Evolutionary conservation across 345 rosid genomes (phyloP).

Genomic region (Sisymbrium altissimum): DNA sequence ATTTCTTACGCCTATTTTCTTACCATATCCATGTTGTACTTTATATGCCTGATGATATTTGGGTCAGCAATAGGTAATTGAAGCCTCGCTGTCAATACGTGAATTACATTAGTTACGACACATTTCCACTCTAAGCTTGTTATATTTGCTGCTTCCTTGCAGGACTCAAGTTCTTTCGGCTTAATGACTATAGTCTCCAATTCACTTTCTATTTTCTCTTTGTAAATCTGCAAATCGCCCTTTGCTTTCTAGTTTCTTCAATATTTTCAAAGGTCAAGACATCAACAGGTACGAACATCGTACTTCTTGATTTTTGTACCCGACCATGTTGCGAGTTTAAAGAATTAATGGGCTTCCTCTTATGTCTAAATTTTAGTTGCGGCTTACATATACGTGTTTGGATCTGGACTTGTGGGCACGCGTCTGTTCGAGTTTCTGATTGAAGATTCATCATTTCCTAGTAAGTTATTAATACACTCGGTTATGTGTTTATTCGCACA

Average conservation of each 20-base stretch:
- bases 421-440: slow-evolving; percentile 65
- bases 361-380: slow-evolving; percentile 44
- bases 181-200: slow-evolving; percentile 76
- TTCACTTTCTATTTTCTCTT: slow-evolving; percentile 64
- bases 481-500: slow-evolving; percentile 4
- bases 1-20: slow-evolving; percentile 84
- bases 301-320: not conserved
- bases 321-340: not conserved
- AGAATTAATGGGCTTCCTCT: not conserved
- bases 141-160: slow-evolving; percentile 34
- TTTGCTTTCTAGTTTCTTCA: slow-evolving; percentile 72
- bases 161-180: slow-evolving; percentile 83
- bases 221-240: slow-evolving; percentile 78
- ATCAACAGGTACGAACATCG: slow-evolving; percentile 62
- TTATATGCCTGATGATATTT: slow-evolving; percentile 68
- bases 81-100: not conserved
- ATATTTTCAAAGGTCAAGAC: slow-evolving; percentile 74
- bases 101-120: too few species aligned
- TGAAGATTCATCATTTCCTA: slow-evolving; percentile 69
- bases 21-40: slow-evolving; percentile 57
- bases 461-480: slow-evolving; percentile 44
- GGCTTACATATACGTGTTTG: slow-evolving; percentile 71
- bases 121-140: not conserved
- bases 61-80: slow-evolving; percentile 75
- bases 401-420: slow-evolving; percentile 77